Base-by-base conservation (phyloP, 2,329 filamentous ascomycete genomes). In the Xylariaceae sp. region DNA sequence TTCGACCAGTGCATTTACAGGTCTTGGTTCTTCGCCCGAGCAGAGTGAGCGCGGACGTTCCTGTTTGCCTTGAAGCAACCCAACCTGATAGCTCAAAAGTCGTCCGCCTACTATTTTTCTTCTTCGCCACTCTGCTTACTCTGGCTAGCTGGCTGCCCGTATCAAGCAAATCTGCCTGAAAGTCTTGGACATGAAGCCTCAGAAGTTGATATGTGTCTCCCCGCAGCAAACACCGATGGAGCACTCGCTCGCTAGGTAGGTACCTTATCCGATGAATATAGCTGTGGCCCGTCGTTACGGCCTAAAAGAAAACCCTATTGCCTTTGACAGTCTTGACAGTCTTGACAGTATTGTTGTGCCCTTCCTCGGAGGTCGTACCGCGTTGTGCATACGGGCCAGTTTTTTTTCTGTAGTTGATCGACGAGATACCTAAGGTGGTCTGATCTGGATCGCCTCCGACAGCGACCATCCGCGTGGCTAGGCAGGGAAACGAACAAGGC, bases 401-500 rank as follows among this genome's bases (percentile, higher is more conserved):
- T n/a, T n/a, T n/a, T 19, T 44, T 44, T 31, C 53, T 47, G 45
- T 40, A 28, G 31, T 56, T 53, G 48, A 54, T 39, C 58, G 23
- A 45, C 34, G 41, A 44, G 44, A 43, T 28, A 46, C n/a, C n/a
- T n/a, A n/a, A n/a, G 44, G 24, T 44, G 29, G 34, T 36, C 33
- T 49, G 60, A 43, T 43, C 43, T 28, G n/a, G n/a, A n/a, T n/a
- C n/a, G n/a, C n/a, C 57, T 47, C 52, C 47, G 28, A 48, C 44
- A 39, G 58, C 47, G 54, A 53, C 59, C 47, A 53, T 55, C 56
- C 60, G 49, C 53, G 43, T 53, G 40, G 45, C 53, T 37, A 23
- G 43, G 31, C 48, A 45, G 46, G 53, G 34, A 59, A 53, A 50
- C 17, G 43, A n/a, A 52, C 46, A 36, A 48, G 40, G 46, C 57